Evolutionary conservation across 192 early-diverging fungal species (phyloP).

Genomic region (Backusella luteola): DNA sequence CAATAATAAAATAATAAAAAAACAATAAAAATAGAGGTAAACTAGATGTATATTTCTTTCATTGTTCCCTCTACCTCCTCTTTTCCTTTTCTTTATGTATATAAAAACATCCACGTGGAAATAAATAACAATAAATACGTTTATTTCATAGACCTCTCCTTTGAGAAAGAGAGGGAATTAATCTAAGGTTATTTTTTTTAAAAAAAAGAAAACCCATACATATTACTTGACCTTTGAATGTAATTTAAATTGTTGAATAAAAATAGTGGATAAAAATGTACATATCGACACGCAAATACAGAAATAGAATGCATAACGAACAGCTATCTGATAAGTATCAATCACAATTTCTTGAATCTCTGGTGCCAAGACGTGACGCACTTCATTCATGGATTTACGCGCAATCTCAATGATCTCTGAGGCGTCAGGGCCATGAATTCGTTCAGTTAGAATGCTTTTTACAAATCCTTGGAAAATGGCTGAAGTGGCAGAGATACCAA

Average conservation of each 20-base stretch:
- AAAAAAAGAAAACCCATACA: no score
- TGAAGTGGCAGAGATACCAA: conserved; percentile 51
- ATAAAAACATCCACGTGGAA: background rate
- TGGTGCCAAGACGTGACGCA: background rate
- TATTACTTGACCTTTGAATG: conserved; percentile 9
- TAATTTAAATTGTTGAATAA: conserved; percentile 15
- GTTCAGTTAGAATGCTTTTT: conserved; percentile 25
- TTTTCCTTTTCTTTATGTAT: background rate
- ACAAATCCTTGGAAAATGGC: conserved; percentile 42
- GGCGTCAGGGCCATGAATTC: conserved; percentile 33
- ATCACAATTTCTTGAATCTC: conserved; percentile 9
- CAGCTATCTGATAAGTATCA: conserved; percentile 10
- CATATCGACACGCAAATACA: background rate
- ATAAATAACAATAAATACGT: background rate
- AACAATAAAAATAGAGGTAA: background rate
- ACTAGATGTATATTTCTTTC: background rate
- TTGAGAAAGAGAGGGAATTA: background rate
- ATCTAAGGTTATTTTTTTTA: background rate
- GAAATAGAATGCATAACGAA: conserved; percentile 15
- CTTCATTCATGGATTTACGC: conserved; percentile 24
- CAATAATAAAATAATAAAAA: background rate
- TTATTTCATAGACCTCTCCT: background rate
- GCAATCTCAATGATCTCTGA: conserved; percentile 22
- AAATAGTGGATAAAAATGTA: conserved; percentile 2
- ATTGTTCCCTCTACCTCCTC: background rate